A percentile compares a stretch with the other conserved stretches of the same genome.
These are phyloP conservation scores for Diutina ranongensis DNA, from an alignment of 1,139 yeast species.

Conservation along the genomic window DNA sequence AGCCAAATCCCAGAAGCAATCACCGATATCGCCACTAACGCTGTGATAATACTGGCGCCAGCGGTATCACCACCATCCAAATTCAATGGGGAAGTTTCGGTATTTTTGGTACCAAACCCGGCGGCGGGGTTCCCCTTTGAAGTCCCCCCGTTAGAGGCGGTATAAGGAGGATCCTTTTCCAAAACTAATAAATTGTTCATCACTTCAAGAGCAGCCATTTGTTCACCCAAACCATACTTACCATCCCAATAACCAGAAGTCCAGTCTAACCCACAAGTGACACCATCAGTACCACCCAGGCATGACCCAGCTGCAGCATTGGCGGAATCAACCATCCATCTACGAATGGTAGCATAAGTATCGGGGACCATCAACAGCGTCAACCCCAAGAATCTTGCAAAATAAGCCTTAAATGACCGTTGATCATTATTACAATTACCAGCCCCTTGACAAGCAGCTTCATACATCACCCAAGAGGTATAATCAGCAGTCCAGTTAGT, in stretches of 20 bases:
- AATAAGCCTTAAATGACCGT: conserved; percentile 64
- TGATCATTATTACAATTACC: conserved; percentile 61
- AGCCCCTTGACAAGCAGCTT: conserved; percentile 47
- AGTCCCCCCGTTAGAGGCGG: conserved; percentile 35
- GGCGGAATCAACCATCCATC: conserved; percentile 62
- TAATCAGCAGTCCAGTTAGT: conserved; percentile 13
- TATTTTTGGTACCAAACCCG: conserved; percentile 21
- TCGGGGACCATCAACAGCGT: conserved; percentile 48
- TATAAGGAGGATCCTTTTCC: conserved; percentile 21
- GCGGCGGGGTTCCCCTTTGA: conserved; percentile 35
- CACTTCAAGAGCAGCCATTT: conserved; percentile 52
- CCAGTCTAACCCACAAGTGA: conserved; percentile 71
- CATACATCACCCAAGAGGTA: conserved; percentile 60
- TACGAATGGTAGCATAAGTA: conserved; percentile 48
- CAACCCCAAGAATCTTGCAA: conserved; percentile 52
- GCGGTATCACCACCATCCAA: conserved; percentile 60
- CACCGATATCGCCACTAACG: conserved; percentile 53
- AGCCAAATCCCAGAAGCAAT: conserved; percentile 69
- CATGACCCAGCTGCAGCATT: conserved; percentile 58
- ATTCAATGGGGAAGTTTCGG: conserved; percentile 19
- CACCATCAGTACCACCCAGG: conserved; percentile 63
- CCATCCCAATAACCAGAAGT: conserved; percentile 44
- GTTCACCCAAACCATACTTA: conserved; percentile 66
- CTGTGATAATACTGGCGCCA: conserved; percentile 85
- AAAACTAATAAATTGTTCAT: conserved; percentile 18